Evolutionary conservation across 1,284 basidiomycete species (phyloP), one percentile per base, ranked within the genome.

Genomic region (Sanghuangporus baumii): DNA sequence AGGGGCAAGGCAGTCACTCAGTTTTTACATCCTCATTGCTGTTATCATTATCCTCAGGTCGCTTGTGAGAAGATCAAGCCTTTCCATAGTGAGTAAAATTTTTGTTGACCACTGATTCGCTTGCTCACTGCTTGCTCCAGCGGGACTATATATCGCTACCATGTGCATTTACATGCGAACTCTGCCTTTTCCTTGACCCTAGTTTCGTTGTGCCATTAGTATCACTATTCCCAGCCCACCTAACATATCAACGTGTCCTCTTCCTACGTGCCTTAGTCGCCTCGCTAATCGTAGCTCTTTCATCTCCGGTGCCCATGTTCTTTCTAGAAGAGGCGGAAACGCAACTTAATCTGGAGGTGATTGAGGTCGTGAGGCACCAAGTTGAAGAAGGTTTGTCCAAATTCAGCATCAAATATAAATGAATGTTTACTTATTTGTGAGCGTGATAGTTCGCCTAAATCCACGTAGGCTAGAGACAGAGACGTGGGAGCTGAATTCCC

Each of bases 191-290:
- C 70, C 34, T 76, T 74, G 62, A 70, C 69, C 52, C 66, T 64
- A 12, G 60, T 66, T 16, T 64, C 70, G 1, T 54, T 65, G 43
- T 41, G 57, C 51, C 85, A 37, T 74, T 90, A 2, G 74, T 79
- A 54, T 64, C 73, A 4, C 54, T 88, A 26, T 85, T 91, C 73
- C 90, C 89, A 0, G 75, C 77, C 11, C 82, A 86, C 12, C 83
- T 88, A 0, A 79, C 83, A 1, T 87, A 86, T 71, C 90, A 94
- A 67, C 85, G 93, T 70, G 79, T 91, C 65, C 73, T 81, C 20
- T 82, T 93, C 71, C 76, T 93, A n/a, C 92, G 91, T 68, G 84
- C 90, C 66, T 69, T 91, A 31, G 93, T 90, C 71, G 74, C 91
- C 66, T 85, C 90, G 69, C 69, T 86, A 58, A 88, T 84, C 41